Percentiles rank a stretch among this genome's conserved stretches.
Conservation (phyloP, 2,329 filamentous ascomycete species). For the Didymellaceae sp. region DNA sequence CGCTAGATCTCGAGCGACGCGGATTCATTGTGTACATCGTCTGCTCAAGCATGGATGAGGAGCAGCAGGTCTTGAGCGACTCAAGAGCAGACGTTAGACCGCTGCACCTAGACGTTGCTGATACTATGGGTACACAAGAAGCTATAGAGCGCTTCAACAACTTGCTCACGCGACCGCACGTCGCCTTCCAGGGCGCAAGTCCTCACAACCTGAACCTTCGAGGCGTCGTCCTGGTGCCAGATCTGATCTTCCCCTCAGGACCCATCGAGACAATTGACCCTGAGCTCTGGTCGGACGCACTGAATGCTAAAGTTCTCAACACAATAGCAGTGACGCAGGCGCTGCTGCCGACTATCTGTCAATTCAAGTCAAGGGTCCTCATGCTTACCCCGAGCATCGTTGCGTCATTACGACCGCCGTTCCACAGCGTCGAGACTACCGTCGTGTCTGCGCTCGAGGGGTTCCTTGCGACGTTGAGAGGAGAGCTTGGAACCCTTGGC, state of each 20-base stretch:
- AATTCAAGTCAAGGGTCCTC: constrained; percentile 69
- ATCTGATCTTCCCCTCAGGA: constrained; percentile 76
- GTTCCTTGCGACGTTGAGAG: constrained; percentile 79
- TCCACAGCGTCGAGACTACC: constrained; percentile 84
- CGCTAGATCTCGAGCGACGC: constrained; percentile 84
- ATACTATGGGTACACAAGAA: constrained; percentile 71
- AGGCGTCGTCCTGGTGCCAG: constrained; percentile 83
- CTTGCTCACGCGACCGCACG: constrained; percentile 75
- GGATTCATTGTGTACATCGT: constrained; percentile 95
- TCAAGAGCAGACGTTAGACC: constrained; percentile 82
- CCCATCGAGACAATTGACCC: constrained; percentile 85
- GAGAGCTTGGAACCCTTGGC: constrained; percentile 76
- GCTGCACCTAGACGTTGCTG: constrained; percentile 80
- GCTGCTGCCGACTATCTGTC: constrained; percentile 68
- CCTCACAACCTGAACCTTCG: constrained; percentile 78
- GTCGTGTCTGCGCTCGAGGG: constrained; percentile 86
- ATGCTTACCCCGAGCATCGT: constrained; percentile 82
- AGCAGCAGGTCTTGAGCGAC: constrained; percentile 76
- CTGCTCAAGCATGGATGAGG: constrained; percentile 83
- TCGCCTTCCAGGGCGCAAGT: constrained; percentile 76
- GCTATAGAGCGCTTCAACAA: constrained; percentile 75
- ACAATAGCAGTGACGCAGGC: constrained; percentile 88
- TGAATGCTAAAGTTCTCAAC: constrained; percentile 90
- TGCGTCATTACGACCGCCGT: constrained; percentile 78
- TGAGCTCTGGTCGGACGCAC: constrained; percentile 83